Evolutionary conservation across 202 grass and related monocot species (phyloP), one percentile per base, ranked within the genome.

Genomic region (Setaria viridis): DNA sequence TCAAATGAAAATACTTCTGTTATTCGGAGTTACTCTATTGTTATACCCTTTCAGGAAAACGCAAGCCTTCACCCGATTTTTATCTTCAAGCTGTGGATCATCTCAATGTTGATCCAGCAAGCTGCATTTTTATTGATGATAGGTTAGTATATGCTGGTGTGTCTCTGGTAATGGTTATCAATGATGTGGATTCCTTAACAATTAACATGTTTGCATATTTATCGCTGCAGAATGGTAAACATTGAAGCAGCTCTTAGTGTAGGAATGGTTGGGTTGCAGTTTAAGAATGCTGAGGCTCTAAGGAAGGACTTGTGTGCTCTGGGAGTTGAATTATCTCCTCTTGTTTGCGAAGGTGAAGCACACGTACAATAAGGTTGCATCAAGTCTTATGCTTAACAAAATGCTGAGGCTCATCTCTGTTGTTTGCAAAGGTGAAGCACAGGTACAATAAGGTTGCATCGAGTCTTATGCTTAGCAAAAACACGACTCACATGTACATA

Each of bases 201-300:
- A 4, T 5, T 78, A 72, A 82, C 74, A 73, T 89, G 6, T 63
- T 86, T 79, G 19, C 20, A 66, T 19, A 50, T 80, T 67, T 48
- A 58, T 2, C 29, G 45, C 81, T 88, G 56, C 88, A 95, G 95
- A 88, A 86, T 84, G 86, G 56, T 77, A 74, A 98, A 98, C 70
- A 86, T 95, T 39, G 95, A 98, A 84, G 93, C 95, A 76, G 95
- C 93, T 74, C 72, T 76, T 53, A 73, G 84, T 77, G 85, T 86
- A 33, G 95, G 93, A 79, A 98, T 98, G 95, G 57, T 86, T 56
- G 91, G 95, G 60, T 89, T 98, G 80, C 93, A 95, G 70, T 98
- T 98, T 86, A 94, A 70, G 85, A 94, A 89, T 47, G 82, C 89
- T 30, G 88, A 92, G 20, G 25, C 81, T 62, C 89, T 98, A 2